Evolutionary conservation across 2,329 filamentous ascomycete species (phyloP).

Genomic region (Fusarium clavum): DNA sequence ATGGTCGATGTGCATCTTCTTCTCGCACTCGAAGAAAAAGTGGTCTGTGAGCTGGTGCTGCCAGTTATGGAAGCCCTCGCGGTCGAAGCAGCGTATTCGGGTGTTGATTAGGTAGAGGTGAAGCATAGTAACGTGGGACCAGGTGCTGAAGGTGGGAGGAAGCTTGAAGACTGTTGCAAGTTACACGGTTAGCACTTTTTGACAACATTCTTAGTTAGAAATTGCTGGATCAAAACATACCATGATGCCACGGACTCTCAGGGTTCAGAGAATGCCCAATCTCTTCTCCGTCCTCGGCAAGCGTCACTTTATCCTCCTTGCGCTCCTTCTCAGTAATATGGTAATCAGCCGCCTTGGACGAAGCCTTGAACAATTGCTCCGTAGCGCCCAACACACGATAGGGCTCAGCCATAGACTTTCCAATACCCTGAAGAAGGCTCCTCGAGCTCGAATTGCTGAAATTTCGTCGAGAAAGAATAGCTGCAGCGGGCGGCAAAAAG

Average conservation of each 20-base stretch:
- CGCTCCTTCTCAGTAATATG: constrained; percentile 75
- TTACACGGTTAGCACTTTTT: constrained; percentile 3
- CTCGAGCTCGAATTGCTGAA: constrained; percentile 54
- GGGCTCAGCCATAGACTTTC: constrained; percentile 53
- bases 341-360: constrained; percentile 79
- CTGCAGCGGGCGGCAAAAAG: constrained; percentile 33
- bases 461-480: constrained; percentile 43
- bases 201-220: background rate
- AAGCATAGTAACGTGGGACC: constrained; percentile 95
- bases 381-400: constrained; percentile 86
- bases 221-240: constrained; percentile 59
- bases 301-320: constrained; percentile 74
- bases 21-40: constrained; percentile 91
- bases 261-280: constrained; percentile 65
- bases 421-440: constrained; percentile 51
- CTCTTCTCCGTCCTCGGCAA: constrained; percentile 83
- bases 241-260: constrained; percentile 75
- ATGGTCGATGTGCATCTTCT: constrained; percentile 84
- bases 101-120: constrained; percentile 94
- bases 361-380: constrained; percentile 81
- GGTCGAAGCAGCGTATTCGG: constrained; percentile 82
- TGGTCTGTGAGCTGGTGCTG: constrained; percentile 94
- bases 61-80: constrained; percentile 77
- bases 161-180: constrained; percentile 75
- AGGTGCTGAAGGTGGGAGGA: constrained; percentile 89